Base-by-base conservation (phyloP, 2,329 filamentous ascomycete species). In the Ciborinia camelliae region DNA sequence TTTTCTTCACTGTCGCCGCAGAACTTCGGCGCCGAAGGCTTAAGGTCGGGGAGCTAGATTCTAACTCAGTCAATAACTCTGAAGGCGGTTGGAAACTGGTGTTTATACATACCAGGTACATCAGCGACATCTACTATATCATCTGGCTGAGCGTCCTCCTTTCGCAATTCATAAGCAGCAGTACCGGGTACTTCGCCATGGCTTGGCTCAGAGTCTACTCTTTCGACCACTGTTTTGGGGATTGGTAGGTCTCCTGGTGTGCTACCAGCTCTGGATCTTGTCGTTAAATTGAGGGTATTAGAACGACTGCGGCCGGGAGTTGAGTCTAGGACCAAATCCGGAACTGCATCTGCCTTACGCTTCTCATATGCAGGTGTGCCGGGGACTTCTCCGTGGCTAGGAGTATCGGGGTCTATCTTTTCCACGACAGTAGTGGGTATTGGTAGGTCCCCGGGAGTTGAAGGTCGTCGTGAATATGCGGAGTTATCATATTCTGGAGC, bases 161-260 rank as follows among this genome's bases (percentile, higher is more conserved):
- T 81, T 67, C 84, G 81, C 74, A 81, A 77, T 61, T 81, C 76
- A 72, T 85, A 84, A 10, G 85, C 84, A 61, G 82, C 79, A 1
- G 85, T 87, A 39, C 84, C 84, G 1, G 84, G 85, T 41, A 87
- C 81, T 75, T 88, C 84, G 64, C 84, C 86, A 69, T 86, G 81
- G 47, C 83, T 81, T 15, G 82, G 81, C 71, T 80, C 79, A 68
- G 83, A 79, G 72, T 84, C 82, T 55, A 86, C 78, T 75, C 81
- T 84, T 73, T 87, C 84, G 28, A 87, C 81, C 62, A 83, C 78
- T 20, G 83, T 86, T 66, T 79, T 82, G 12, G 84, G 86, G 63
- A 86, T 81, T 20, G 84, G 84, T n/a, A 70, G 69, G 53, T 74
- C 72, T 14, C 73, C 73, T 53, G 73, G 73, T 30, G 72, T 75